A percentile compares a stretch with the other conserved stretches of the same genome.
These are phyloP conservation scores for Leccinum huronense DNA, from an alignment of 1,284 basidiomycete genomes.

Conservation along the genomic window DNA sequence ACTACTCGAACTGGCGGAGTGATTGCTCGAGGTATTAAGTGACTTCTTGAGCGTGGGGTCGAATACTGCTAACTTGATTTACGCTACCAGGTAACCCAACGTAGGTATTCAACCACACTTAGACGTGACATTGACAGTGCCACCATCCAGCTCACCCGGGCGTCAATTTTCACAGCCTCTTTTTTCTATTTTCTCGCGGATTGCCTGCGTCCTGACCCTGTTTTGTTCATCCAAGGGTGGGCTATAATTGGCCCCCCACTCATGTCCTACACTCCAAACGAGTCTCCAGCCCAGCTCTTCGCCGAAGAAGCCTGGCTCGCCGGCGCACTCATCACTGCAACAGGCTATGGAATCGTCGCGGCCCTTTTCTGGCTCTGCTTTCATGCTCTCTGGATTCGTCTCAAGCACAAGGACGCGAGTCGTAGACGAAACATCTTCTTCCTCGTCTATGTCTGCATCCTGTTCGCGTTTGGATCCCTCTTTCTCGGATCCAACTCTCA, in stretches of 20 bases:
- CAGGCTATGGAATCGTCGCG: slow-evolving; percentile 28
- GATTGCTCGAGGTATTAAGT: neutral
- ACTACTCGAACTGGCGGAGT: neutral
- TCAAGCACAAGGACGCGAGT: slow-evolving; percentile 15
- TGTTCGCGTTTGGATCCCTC: slow-evolving; percentile 34
- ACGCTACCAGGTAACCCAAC: neutral
- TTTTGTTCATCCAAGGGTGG: slow-evolving; percentile 10
- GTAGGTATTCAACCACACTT: neutral
- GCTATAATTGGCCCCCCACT: slow-evolving; percentile 5
- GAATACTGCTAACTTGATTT: slow-evolving; percentile 3
- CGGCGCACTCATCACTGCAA: slow-evolving; percentile 28
- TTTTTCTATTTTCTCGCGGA: neutral
- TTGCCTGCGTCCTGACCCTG: neutral
- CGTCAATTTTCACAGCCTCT: slow-evolving; percentile 9
- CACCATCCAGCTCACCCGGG: neutral
- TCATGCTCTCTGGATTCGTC: slow-evolving; percentile 21
- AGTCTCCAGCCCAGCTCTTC: slow-evolving; percentile 22
- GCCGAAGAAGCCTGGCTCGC: slow-evolving; percentile 34
- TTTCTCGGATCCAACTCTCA: slow-evolving; percentile 29
- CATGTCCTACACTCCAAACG: slow-evolving; percentile 31
- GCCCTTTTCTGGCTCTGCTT: slow-evolving; percentile 31
- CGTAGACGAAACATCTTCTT: slow-evolving; percentile 21
- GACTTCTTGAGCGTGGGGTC: neutral
- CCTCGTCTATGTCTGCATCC: slow-evolving; percentile 27
- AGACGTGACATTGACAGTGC: slow-evolving; percentile 6